These are phyloP conservation scores for Talaromyces thailandensis DNA, from an alignment of 495 filamentous ascomycete genomes.

Conservation along the genomic window DNA sequence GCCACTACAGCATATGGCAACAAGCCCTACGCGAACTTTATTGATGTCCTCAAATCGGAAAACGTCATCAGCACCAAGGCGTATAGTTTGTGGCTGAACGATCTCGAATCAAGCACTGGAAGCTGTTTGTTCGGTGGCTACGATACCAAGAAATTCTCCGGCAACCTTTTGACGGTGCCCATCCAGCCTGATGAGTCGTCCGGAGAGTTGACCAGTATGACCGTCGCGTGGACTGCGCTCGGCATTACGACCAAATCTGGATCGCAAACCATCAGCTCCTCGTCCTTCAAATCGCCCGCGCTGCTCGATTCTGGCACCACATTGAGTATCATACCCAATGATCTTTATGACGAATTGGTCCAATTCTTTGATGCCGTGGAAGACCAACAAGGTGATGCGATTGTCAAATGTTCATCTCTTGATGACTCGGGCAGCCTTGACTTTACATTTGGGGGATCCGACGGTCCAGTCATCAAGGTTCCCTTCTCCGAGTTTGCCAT, in stretches of 20 bases:
- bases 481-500: conserved; percentile 59
- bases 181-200: conserved; percentile 8
- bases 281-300: conserved; percentile 50
- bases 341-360: conserved; percentile 37
- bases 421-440: conserved; percentile 49
- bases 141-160: conserved; percentile 56
- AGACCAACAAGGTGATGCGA: conserved; percentile 39
- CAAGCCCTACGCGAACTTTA: conserved; percentile 55
- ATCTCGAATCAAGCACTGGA: conserved; percentile 56
- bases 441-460: conserved; percentile 39
- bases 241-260: conserved; percentile 23
- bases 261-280: conserved; percentile 27
- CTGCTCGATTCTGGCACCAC: conserved; percentile 72
- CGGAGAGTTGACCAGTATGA: conserved; percentile 46
- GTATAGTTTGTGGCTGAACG: conserved; percentile 73
- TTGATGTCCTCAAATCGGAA: conserved; percentile 49
- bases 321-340: conserved; percentile 64
- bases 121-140: conserved; percentile 70
- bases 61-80: conserved; percentile 56
- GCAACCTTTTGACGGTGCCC: conserved; percentile 12
- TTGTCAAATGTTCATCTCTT: conserved; percentile 57
- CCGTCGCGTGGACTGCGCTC: conserved; percentile 48
- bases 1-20: conserved; percentile 51
- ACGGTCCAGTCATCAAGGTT: conserved; percentile 48
- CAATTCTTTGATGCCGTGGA: conserved; percentile 51